Conservation (phyloP, 768 basidiomycete genomes). For the Calocybe cyanea region DNA sequence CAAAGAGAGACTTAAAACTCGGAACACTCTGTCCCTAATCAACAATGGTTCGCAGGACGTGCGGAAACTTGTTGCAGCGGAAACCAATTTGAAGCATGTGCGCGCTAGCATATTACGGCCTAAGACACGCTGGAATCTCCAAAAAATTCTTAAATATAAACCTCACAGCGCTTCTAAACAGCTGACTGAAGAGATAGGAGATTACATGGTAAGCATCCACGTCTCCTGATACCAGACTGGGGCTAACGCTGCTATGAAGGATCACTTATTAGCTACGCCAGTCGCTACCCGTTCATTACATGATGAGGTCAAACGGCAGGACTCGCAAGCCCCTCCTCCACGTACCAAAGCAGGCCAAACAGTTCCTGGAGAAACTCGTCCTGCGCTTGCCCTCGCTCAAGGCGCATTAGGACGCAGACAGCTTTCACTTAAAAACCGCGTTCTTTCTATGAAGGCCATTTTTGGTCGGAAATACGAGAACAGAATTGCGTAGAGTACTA, state of each 20-base stretch:
- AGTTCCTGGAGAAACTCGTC: conserved; percentile 52
- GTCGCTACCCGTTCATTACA: conserved; percentile 44
- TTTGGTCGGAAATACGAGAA: conserved; percentile 29
- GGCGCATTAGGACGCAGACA: conserved; percentile 41
- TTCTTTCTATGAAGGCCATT: conserved; percentile 26
- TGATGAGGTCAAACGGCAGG: conserved; percentile 39
- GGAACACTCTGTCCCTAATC: conserved; percentile 43
- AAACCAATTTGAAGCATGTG: conserved; percentile 35
- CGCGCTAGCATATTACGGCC: conserved; percentile 47
- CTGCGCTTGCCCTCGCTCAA: conserved; percentile 51
- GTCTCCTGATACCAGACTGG: conserved; percentile 3
- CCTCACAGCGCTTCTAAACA: conserved; percentile 39
- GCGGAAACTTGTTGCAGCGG: conserved; percentile 43
- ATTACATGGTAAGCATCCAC: conserved; percentile 57
- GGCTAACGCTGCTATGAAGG: conserved; percentile 35
- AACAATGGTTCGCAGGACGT: conserved; percentile 47
- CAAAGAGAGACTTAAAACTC: conserved; percentile 45
- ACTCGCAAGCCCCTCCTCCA: conserved; percentile 23
- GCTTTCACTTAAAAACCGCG: conserved; percentile 19
- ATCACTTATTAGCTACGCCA: conserved; percentile 64
- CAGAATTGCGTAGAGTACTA: conserved; percentile 13
- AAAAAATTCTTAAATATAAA: conserved; percentile 67
- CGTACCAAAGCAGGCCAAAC: conserved; percentile 51
- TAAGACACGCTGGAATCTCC: conserved; percentile 70
- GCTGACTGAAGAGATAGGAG: conserved; percentile 53